Conservation (phyloP, 106 monocot genomes). For the Gastrodia elata region DNA sequence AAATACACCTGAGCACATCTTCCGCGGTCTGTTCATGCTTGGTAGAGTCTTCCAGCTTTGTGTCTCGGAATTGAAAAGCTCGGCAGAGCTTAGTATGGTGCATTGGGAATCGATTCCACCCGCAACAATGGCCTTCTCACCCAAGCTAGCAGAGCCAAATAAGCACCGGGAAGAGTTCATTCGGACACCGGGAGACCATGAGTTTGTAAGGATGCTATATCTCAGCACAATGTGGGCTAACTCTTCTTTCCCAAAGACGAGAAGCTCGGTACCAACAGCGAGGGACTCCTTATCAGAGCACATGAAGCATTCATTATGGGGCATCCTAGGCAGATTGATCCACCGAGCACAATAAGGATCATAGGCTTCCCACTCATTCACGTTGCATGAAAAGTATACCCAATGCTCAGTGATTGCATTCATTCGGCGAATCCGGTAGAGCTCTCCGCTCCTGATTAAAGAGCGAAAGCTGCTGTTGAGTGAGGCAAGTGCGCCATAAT, state of each 20-base stretch:
- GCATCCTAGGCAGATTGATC: constrained; percentile 58
- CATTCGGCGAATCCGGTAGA: constrained; percentile 45
- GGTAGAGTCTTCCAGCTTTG: constrained; percentile 60
- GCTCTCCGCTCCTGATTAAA: constrained; percentile 48
- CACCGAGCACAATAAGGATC: constrained; percentile 54
- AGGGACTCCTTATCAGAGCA: constrained; percentile 84
- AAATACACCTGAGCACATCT: constrained; percentile 82
- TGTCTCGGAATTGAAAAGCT: constrained; percentile 67
- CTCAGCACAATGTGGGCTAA: constrained; percentile 43
- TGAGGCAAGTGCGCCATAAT: constrained; percentile 44
- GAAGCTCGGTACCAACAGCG: constrained; percentile 78
- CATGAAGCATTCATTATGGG: constrained; percentile 63
- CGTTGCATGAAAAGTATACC: constrained; percentile 84
- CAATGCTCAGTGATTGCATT: constrained; percentile 48
- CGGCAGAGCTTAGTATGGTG: constrained; percentile 46
- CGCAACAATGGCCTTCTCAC: constrained; percentile 69
- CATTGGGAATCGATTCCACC: constrained; percentile 50
- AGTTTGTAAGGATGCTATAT: constrained; percentile 55
- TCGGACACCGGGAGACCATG: constrained; percentile 47
- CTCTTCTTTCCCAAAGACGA: constrained; percentile 78
- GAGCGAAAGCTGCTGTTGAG: constrained; percentile 47
- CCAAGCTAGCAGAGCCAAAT: constrained; percentile 76
- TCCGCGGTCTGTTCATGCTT: constrained; percentile 55
- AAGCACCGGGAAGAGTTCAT: constrained; percentile 75
- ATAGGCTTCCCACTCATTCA: constrained; percentile 64